These are phyloP conservation scores for Xylaria telfairii DNA, from an alignment of 495 filamentous ascomycete species.

Conservation along the genomic window DNA sequence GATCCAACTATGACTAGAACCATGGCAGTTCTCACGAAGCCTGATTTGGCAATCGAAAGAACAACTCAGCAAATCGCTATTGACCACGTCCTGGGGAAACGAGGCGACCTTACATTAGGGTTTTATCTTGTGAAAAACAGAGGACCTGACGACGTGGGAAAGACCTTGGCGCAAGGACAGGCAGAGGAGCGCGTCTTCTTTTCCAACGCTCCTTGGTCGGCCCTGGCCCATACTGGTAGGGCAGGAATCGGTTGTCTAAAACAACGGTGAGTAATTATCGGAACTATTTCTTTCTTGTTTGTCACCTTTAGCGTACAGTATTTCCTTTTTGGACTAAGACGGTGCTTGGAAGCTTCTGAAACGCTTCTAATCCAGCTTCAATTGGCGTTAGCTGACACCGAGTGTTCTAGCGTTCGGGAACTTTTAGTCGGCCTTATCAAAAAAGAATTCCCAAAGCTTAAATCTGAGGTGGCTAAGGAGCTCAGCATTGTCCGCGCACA, in stretches of 20 bases:
- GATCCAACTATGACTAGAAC: conserved; percentile 58
- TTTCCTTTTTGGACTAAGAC: too few relatives aligned
- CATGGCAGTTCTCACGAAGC: conserved; percentile 64
- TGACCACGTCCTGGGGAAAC: conserved; percentile 52
- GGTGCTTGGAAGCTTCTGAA: too few relatives aligned
- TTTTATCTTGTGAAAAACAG: conserved; percentile 64
- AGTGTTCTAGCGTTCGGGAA: conserved; percentile 37
- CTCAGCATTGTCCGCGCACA: conserved; percentile 41
- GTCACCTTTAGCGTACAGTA: too few relatives aligned
- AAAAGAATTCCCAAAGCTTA: conserved; percentile 59
- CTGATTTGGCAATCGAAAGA: conserved; percentile 60
- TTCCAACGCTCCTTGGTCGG: conserved; percentile 48
- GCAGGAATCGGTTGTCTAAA: conserved; percentile 59
- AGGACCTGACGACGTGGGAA: conserved; percentile 44
- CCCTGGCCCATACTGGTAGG: conserved; percentile 46
- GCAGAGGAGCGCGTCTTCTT: conserved; percentile 48
- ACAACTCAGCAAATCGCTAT: conserved; percentile 54
- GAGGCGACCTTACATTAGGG: conserved; percentile 51
- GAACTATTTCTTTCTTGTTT: too few relatives aligned
- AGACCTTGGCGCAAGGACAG: conserved; percentile 37
- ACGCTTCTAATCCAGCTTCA: too few relatives aligned
- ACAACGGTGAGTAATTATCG: conserved; percentile 28
- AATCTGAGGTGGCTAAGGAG: conserved; percentile 50
- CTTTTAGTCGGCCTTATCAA: conserved; percentile 54
- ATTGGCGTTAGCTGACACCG: too few relatives aligned